phyloP scores from a whole-genome alignment of 2,329 filamentous ascomycete species.

The Colletotrichum eleusines region DNA sequence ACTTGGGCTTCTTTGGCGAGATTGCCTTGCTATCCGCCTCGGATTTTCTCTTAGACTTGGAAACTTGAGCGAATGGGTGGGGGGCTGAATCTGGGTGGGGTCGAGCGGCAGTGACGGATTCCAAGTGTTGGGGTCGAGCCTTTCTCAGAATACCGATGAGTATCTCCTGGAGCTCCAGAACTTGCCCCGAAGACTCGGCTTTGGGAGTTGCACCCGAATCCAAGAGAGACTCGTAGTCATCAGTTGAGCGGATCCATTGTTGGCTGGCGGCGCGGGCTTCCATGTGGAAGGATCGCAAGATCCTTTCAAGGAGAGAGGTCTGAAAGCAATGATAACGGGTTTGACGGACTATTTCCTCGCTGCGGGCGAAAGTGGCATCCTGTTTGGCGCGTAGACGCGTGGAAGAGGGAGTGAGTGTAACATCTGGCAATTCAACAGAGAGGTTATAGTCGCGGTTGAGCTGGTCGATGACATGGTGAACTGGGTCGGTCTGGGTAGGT shows the following conservation, averaged over 20 bases:
- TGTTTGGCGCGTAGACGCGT: not conserved
- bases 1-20: slow-evolving; percentile 22
- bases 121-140: not conserved
- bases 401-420: slow-evolving; percentile 11
- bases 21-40: not conserved
- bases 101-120: not conserved
- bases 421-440: slow-evolving; percentile 26
- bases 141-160: slow-evolving; percentile 1
- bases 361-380: slow-evolving; percentile 11
- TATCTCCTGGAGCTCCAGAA: slow-evolving; percentile 21
- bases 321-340: slow-evolving; percentile 22
- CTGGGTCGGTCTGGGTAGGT: not conserved
- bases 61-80: not conserved
- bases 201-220: slow-evolving; percentile 10
- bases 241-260: slow-evolving; percentile 19
- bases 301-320: slow-evolving; percentile 2
- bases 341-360: slow-evolving; percentile 15
- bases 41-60: slow-evolving; percentile 21
- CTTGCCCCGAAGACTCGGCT: slow-evolving; percentile 10
- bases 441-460: slow-evolving; percentile 28
- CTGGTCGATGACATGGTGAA: slow-evolving; percentile 31
- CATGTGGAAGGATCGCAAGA: slow-evolving; percentile 18
- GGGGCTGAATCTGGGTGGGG: not conserved
- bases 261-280: slow-evolving; percentile 27
- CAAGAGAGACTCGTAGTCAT: not conserved